Evolutionary conservation across 352 stramenopile genomes (phyloP).

Genomic region (Phytophthora citricola): DNA sequence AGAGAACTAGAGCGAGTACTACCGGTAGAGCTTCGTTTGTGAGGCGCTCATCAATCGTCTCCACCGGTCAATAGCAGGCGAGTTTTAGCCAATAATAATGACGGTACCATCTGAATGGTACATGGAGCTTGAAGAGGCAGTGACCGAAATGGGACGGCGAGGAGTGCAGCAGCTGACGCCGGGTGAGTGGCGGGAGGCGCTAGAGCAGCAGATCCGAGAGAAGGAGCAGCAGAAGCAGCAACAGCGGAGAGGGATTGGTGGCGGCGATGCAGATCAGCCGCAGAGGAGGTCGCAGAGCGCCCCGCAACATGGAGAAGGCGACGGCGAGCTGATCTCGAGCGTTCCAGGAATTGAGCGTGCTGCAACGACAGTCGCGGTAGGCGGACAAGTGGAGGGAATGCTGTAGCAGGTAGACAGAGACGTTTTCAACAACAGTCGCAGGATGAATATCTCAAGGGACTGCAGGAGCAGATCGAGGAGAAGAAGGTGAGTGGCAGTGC

Average conservation of each 20-base stretch:
- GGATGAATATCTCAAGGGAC: conserved; percentile 46
- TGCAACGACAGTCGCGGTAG: not conserved
- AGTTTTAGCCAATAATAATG: conserved; percentile 26
- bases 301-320: conserved; percentile 9
- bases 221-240: conserved; percentile 30
- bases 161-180: conserved; percentile 48
- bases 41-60: conserved; percentile 10
- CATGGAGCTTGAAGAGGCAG: conserved; percentile 7
- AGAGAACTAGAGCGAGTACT: not conserved
- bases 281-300: conserved; percentile 33
- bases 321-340: not conserved
- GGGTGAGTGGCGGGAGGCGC: conserved; percentile 48
- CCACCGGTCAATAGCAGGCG: conserved; percentile 27
- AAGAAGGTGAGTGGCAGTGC: conserved; percentile 46
- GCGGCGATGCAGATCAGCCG: not conserved
- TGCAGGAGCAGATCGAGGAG: conserved; percentile 60
- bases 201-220: conserved; percentile 60
- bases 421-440: conserved; percentile 12
- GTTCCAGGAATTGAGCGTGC: conserved; percentile 17
- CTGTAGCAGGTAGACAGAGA: conserved; percentile 11
- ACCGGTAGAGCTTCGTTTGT: conserved; percentile 10
- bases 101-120: not conserved
- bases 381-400: not conserved
- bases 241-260: not conserved
- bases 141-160: conserved; percentile 32